Conservation (phyloP, 1,139 yeast species). For the Nakaseomyces nivariensis region DNA sequence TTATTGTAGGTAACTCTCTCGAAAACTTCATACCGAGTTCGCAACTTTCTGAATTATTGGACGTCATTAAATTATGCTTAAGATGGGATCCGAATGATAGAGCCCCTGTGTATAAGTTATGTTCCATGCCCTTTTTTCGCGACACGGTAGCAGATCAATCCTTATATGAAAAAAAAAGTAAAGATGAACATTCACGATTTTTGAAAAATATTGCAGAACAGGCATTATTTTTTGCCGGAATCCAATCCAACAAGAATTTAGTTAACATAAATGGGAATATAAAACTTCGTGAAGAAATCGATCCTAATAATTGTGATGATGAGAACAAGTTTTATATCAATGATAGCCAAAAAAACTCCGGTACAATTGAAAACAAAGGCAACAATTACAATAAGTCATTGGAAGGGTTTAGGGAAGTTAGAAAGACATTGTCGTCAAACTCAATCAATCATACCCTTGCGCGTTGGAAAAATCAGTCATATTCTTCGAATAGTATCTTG, state of each 20-base stretch:
- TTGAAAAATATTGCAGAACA: constrained; percentile 16
- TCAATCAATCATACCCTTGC: not conserved
- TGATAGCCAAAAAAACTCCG: not conserved
- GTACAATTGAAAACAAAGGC: not conserved
- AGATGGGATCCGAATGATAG: constrained; percentile 57
- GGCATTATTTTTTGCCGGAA: constrained; percentile 22
- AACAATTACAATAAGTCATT: not conserved
- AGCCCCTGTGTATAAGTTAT: constrained; percentile 38
- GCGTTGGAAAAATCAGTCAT: not conserved
- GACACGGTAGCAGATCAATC: constrained; percentile 31
- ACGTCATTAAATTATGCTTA: constrained; percentile 48
- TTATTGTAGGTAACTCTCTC: constrained; percentile 33
- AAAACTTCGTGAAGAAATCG: constrained; percentile 2
- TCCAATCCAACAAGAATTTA: constrained; percentile 1
- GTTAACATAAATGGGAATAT: not conserved
- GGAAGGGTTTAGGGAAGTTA: not conserved
- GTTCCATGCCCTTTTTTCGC: constrained; percentile 45
- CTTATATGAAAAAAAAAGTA: constrained; percentile 1
- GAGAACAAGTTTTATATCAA: not conserved
- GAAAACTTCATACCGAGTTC: constrained; percentile 33
- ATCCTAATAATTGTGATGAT: not conserved
- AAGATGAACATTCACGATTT: constrained; percentile 1
- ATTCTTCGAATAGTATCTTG: not conserved
- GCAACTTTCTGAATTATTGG: constrained; percentile 35
- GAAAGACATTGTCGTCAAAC: not conserved